Conservation (phyloP, 108 stramenopile genomes). For the Stephanodiscus minutulus region DNA sequence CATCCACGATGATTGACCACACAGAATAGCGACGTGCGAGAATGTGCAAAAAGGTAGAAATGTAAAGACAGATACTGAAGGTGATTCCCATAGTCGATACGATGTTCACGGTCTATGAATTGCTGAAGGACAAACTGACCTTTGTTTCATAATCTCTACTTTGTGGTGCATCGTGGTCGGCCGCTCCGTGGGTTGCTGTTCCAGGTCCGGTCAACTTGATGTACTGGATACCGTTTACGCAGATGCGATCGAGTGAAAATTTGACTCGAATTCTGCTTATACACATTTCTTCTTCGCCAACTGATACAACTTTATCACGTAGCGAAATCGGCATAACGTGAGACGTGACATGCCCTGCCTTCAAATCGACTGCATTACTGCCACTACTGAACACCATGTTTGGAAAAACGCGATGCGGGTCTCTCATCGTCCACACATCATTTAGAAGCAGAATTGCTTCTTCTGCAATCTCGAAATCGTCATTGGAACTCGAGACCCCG, state of each 20-base stretch:
- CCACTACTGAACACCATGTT: conserved; percentile 5
- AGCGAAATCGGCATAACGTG: conserved; percentile 11
- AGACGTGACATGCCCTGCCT: conserved; percentile 9
- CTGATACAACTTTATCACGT: not conserved
- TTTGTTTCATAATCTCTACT: conserved; percentile 20
- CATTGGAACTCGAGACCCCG: conserved; percentile 18
- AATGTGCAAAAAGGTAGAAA: not conserved
- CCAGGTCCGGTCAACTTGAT: conserved; percentile 32
- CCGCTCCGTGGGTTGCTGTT: not conserved
- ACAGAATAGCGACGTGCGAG: not conserved
- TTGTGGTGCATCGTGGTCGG: conserved; percentile 13
- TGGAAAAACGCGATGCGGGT: conserved; percentile 23
- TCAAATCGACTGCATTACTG: conserved; percentile 11
- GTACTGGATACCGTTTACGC: conserved; percentile 21
- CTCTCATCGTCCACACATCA: conserved; percentile 30
- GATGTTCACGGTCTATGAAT: too few species aligned
- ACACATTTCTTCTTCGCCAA: conserved; percentile 27
- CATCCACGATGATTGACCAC: not conserved
- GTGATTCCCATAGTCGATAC: too few species aligned
- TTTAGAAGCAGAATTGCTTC: conserved; percentile 5
- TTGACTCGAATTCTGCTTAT: conserved; percentile 23
- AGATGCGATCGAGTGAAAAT: conserved; percentile 20
- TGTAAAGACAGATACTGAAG: not conserved
- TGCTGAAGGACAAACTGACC: conserved; percentile 10
- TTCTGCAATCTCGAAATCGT: not conserved